Percentiles rank a stretch among this genome's conserved stretches.
These are phyloP conservation scores for Harringtonia lauricola DNA, from an alignment of 2,329 filamentous ascomycete species.

Conservation along the genomic window DNA sequence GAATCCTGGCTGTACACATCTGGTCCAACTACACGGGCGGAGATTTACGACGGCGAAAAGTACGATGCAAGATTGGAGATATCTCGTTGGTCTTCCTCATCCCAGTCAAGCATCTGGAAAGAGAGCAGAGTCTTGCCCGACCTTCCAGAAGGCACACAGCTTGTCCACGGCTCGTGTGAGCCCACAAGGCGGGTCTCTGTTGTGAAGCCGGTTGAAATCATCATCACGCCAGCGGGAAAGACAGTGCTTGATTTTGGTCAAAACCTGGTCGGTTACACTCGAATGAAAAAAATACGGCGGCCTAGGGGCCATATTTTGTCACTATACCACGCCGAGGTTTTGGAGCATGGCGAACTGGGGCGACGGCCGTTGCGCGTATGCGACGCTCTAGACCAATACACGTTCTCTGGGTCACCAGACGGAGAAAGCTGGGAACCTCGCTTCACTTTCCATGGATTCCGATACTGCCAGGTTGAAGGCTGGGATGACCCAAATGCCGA, in stretches of 20 bases:
- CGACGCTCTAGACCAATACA: constrained; percentile 27
- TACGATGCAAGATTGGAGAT: constrained; percentile 28
- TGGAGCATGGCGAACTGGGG: constrained; percentile 34
- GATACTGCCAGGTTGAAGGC: constrained; percentile 35
- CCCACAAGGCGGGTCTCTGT: constrained; percentile 28
- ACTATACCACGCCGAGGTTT: constrained; percentile 36
- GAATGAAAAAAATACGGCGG: constrained; percentile 19
- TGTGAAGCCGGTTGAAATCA: constrained; percentile 19
- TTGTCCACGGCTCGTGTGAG: constrained; percentile 29
- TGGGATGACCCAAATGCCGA: constrained; percentile 21
- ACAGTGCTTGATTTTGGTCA: constrained; percentile 45
- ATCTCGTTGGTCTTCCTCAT: background rate
- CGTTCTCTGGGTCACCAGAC: constrained; percentile 10
- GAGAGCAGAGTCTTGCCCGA: constrained; percentile 18
- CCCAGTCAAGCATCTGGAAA: constrained; percentile 7
- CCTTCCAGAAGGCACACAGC: constrained; percentile 15
- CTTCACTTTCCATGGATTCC: constrained; percentile 42
- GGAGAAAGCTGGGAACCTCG: constrained; percentile 27
- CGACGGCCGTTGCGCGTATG: constrained; percentile 27
- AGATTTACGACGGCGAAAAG: constrained; percentile 41
- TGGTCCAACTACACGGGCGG: constrained; percentile 19
- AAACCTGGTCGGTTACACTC: constrained; percentile 41
- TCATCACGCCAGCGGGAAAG: constrained; percentile 27
- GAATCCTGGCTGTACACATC: constrained; percentile 14
- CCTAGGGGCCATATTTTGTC: constrained; percentile 23